Conservation (phyloP, 352 stramenopile genomes). For the Phytophthora meadii region DNA sequence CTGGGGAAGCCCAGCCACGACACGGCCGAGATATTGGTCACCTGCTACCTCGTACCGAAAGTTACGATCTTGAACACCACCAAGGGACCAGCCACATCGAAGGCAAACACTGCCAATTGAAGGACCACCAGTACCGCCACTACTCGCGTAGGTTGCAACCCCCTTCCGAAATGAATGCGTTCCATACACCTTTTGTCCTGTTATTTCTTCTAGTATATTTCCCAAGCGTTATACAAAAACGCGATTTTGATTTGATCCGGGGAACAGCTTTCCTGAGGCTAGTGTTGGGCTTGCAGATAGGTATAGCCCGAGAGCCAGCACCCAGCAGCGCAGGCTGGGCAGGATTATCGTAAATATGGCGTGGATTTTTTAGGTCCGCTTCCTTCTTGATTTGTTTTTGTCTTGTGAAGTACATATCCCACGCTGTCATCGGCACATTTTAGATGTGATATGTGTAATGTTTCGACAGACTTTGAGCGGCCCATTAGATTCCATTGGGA, state of each 20-base stretch:
- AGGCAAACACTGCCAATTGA: slow-evolving; percentile 26
- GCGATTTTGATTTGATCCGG: not conserved
- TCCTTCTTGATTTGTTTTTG: slow-evolving; percentile 13
- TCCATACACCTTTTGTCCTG: slow-evolving; percentile 7
- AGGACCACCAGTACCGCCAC: slow-evolving; percentile 16
- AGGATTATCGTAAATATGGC: slow-evolving; percentile 27
- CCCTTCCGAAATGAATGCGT: slow-evolving; percentile 28
- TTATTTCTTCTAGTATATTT: slow-evolving; percentile 1
- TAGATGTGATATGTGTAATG: slow-evolving; percentile 10
- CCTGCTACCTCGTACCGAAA: slow-evolving; percentile 23
- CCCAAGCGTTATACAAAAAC: slow-evolving; percentile 1
- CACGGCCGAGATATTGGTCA: slow-evolving; percentile 16
- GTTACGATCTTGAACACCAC: slow-evolving; percentile 22
- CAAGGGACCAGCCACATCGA: slow-evolving; percentile 18
- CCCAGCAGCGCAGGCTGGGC: slow-evolving; percentile 8
- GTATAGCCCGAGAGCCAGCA: slow-evolving; percentile 1
- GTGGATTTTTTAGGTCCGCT: slow-evolving; percentile 10
- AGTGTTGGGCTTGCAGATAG: not conserved
- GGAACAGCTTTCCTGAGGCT: slow-evolving; percentile 1
- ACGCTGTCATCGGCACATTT: slow-evolving; percentile 1
- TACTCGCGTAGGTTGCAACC: slow-evolving; percentile 24
- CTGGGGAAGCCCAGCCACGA: not conserved
- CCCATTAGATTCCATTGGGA: slow-evolving; percentile 21
- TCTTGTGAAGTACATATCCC: slow-evolving; percentile 1
- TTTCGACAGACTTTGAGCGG: slow-evolving; percentile 8